A percentile compares a stretch with the other conserved stretches of the same genome.
phyloP scores from a whole-genome alignment of 371 early-diverging fungal genomes.

The Mucor velutinosus region DNA sequence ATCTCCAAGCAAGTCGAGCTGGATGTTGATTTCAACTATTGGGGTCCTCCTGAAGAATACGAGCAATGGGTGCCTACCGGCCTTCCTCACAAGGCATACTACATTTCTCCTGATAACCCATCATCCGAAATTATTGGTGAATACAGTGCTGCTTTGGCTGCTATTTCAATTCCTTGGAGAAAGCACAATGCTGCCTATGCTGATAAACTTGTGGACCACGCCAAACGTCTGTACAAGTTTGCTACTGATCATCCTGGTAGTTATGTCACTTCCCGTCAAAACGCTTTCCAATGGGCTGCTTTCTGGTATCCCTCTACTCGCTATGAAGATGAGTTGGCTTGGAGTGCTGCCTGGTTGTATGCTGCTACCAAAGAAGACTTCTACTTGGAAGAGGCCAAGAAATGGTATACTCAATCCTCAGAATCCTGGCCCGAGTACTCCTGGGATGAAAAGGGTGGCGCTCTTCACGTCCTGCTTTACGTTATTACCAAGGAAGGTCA shows the following conservation, averaged over 20 bases:
- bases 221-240: constrained; percentile 51
- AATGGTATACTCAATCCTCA: constrained; percentile 31
- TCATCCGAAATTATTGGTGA: constrained; percentile 59
- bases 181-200: constrained; percentile 50
- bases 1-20: constrained; percentile 47
- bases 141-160: constrained; percentile 55
- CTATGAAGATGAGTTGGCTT: constrained; percentile 55
- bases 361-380: constrained; percentile 47
- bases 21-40: constrained; percentile 63
- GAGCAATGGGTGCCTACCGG: constrained; percentile 57
- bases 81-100: constrained; percentile 48
- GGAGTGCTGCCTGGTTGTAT: constrained; percentile 56
- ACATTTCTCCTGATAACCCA: constrained; percentile 53
- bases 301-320: constrained; percentile 60
- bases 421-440: constrained; percentile 55
- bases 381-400: constrained; percentile 47
- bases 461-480: constrained; percentile 50
- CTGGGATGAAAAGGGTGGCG: constrained; percentile 60
- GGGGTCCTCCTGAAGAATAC: constrained; percentile 64
- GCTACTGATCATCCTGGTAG: constrained; percentile 51
- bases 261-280: constrained; percentile 46
- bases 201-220: constrained; percentile 43
- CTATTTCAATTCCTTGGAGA: constrained; percentile 49
- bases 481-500: constrained; percentile 42
- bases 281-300: constrained; percentile 52